These are phyloP conservation scores for Lactifluus subvellereus DNA, from an alignment of 768 basidiomycete species.

Conservation along the genomic window DNA sequence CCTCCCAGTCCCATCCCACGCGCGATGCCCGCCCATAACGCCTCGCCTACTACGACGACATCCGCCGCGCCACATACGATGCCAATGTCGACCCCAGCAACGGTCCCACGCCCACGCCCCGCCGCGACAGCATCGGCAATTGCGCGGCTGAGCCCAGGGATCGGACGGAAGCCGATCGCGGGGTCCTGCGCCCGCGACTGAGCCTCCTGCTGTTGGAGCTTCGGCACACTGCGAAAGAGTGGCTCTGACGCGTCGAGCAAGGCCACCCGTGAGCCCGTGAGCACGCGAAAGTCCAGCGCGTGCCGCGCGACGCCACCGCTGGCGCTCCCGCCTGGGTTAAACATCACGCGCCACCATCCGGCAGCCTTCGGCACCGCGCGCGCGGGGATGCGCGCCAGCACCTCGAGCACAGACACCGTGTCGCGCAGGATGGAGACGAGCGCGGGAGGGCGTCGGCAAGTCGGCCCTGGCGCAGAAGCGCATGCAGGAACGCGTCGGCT, in stretches of 20 bases:
- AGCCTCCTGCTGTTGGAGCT: conserved; percentile 18
- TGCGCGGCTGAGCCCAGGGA: conserved; percentile 18
- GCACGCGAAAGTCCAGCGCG: conserved; percentile 74
- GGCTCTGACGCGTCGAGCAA: conserved; percentile 72
- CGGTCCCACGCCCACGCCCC: conserved; percentile 19
- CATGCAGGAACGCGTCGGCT: conserved; percentile 68
- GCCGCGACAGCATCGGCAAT: conserved; percentile 16
- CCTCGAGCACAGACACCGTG: conserved; percentile 71
- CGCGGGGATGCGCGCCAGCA: conserved; percentile 52
- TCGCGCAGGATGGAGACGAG: conserved; percentile 66
- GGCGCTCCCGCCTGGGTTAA: not conserved
- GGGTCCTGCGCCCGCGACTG: conserved; percentile 21
- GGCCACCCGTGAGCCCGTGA: conserved; percentile 57
- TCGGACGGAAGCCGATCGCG: conserved; percentile 21
- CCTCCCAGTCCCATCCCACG: not conserved
- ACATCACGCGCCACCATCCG: conserved; percentile 76
- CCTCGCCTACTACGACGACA: conserved; percentile 20
- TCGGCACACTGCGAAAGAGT: conserved; percentile 34
- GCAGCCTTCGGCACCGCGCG: conserved; percentile 58
- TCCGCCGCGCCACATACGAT: conserved; percentile 24
- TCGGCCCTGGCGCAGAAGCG: conserved; percentile 61
- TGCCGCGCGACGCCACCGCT: conserved; percentile 40
- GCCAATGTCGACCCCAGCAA: conserved; percentile 22
- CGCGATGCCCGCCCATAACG: conserved; percentile 20
- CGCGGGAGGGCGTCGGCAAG: conserved; percentile 60